Evolutionary conservation across 768 basidiomycete genomes (phyloP), one percentile per base, ranked within the genome.

Genomic region (Pulveroboletus sp.): DNA sequence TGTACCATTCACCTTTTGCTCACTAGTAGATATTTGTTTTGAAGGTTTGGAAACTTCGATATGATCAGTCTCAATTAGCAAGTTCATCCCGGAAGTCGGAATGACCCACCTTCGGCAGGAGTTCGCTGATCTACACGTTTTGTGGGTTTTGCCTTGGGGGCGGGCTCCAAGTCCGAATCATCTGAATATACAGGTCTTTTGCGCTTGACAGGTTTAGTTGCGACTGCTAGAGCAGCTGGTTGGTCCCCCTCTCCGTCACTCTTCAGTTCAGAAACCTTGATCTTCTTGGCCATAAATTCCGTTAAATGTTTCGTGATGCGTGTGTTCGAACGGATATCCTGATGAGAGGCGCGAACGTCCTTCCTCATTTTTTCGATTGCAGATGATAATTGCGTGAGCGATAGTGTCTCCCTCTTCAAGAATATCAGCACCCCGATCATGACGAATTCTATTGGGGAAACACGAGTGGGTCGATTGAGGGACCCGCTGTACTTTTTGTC

Each of bases 401-500:
- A 70, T 6, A 73, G 44, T 4, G 43, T 56, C 34, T 58, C 34
- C 31, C 68, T 62, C 53, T 72, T 65, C 34, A 70, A 46, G 46
- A 67, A 63, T 17, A 81, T 71, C 53, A 79, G 58, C 47, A 72
- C 67, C 17, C 64, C 69, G 0, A 71, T 63, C 69, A 74, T 73
- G 47, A 79, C 70, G 54, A 77, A 75, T 49, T 76, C 75, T 34
- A 73, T 68, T 1, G 76, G 72, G 9, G 74, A 67, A 5, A 76
- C 65, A 22, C 70, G 69, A 9, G 67, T 59, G 14, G 69, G 69
- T 17, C 57, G 60, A 42, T 65, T 63, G 29, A 74, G 64, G 6
- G 71, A 65, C 26, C 47, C 54, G 27, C 61, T 63, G 27, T 68
- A 62, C 43, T 61, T 60, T 42, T 65, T 61, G 52, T 68, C 61